phyloP scores from a whole-genome alignment of 2,329 filamentous ascomycete genomes.

The Myriosclerotinia curreyana region DNA sequence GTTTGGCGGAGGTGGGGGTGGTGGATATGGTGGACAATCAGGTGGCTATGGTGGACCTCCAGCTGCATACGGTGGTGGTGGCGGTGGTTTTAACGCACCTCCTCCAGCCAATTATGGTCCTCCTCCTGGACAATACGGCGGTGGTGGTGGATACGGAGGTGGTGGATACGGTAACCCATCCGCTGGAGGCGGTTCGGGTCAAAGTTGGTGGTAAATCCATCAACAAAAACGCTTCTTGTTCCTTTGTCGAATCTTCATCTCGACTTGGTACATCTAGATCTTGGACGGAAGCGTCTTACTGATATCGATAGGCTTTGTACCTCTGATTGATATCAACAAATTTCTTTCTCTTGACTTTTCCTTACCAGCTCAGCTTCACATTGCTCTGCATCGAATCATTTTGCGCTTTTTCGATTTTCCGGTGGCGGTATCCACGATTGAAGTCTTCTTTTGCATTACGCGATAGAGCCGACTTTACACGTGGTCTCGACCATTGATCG shows the following conservation, averaged over 20 bases:
- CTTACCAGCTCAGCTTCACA: slow-evolving; percentile 26
- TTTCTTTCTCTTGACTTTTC: slow-evolving; percentile 23
- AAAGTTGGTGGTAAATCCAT: slow-evolving; percentile 54
- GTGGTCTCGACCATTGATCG: slow-evolving; percentile 37
- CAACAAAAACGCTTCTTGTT: slow-evolving; percentile 28
- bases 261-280: slow-evolving; percentile 30
- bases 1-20: slow-evolving; percentile 54
- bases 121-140: slow-evolving; percentile 38
- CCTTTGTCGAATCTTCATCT: slow-evolving; percentile 28
- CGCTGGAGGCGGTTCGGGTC: slow-evolving; percentile 41
- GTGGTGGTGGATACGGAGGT: slow-evolving; percentile 47
- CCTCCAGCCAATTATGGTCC: slow-evolving; percentile 53
- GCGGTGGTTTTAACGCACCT: slow-evolving; percentile 56
- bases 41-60: slow-evolving; percentile 27
- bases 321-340: slow-evolving; percentile 24
- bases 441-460: slow-evolving; percentile 34
- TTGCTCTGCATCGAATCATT: slow-evolving; percentile 26
- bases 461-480: slow-evolving; percentile 32
- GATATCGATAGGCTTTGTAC: slow-evolving; percentile 31
- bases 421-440: slow-evolving; percentile 34
- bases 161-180: slow-evolving; percentile 59
- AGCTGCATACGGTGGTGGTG: slow-evolving; percentile 50
- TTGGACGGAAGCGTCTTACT: slow-evolving; percentile 35
- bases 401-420: slow-evolving; percentile 38
- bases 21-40: slow-evolving; percentile 43